Evolutionary conservation across 1,284 basidiomycete genomes (phyloP).

Genomic region (Chiua sp.): DNA sequence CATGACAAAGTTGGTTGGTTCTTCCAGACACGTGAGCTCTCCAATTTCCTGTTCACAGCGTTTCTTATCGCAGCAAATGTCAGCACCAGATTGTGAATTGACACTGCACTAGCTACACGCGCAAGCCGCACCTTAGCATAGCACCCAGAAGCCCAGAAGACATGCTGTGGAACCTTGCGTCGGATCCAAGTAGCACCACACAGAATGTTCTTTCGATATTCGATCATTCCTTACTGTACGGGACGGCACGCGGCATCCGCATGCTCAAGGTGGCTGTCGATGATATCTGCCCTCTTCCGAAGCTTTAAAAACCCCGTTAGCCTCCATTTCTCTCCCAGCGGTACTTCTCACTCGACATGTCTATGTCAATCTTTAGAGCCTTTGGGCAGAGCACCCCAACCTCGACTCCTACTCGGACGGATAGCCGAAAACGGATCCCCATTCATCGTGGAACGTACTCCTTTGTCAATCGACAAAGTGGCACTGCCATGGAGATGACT

Average conservation of each 20-base stretch:
- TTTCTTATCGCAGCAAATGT: too few relatives aligned
- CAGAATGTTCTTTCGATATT: constrained; percentile 21
- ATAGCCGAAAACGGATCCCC: constrained; percentile 25
- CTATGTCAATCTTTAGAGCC: constrained; percentile 27
- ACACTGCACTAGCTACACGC: neutral
- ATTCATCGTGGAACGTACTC: constrained; percentile 39
- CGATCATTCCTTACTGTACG: constrained; percentile 10
- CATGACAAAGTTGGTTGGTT: too few relatives aligned
- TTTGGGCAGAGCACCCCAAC: constrained; percentile 23
- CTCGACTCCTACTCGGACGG: constrained; percentile 14
- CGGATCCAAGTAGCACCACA: constrained; percentile 12
- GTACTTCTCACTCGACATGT: constrained; percentile 19
- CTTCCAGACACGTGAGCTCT: neutral
- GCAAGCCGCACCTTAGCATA: constrained; percentile 10
- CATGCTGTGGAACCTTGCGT: neutral
- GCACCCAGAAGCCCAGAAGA: constrained; percentile 29
- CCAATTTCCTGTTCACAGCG: too few relatives aligned
- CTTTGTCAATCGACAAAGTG: constrained; percentile 37
- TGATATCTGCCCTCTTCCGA: neutral
- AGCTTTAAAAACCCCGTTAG: constrained; percentile 23
- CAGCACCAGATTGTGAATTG: constrained; percentile 5
- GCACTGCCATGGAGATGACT: constrained; percentile 38
- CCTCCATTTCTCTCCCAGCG: neutral
- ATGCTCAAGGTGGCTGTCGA: constrained; percentile 20
- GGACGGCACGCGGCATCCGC: constrained; percentile 26